Evolutionary conservation across 1,284 basidiomycete genomes (phyloP).

Genomic region (Boletus sp.): DNA sequence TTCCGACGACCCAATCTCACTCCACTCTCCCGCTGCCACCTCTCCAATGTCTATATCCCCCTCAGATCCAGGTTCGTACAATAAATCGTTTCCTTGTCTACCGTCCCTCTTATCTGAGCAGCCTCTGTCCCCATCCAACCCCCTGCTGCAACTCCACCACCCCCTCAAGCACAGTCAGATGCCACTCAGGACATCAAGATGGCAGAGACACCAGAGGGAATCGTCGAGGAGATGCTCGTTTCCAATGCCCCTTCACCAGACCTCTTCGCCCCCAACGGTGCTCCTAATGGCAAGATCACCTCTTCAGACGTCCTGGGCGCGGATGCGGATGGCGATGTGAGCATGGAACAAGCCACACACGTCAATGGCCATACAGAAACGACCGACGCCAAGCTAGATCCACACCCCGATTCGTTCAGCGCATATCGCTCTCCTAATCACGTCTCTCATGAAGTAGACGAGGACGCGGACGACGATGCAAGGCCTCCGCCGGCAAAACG

Average conservation of each 20-base stretch:
- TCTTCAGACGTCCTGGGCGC: constrained; percentile 23
- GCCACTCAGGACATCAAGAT: constrained; percentile 53
- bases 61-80: constrained; percentile 50
- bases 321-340: constrained; percentile 43
- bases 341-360: constrained; percentile 46
- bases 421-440: constrained; percentile 44
- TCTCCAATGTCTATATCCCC: constrained; percentile 44
- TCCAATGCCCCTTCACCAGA: constrained; percentile 19
- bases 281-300: constrained; percentile 17
- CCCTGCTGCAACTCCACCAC: constrained; percentile 47
- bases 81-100: constrained; percentile 13
- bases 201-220: constrained; percentile 35
- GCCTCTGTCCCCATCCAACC: constrained; percentile 46
- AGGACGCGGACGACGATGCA: constrained; percentile 49
- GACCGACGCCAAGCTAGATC: constrained; percentile 6
- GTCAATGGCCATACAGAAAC: constrained; percentile 37
- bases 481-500: constrained; percentile 72
- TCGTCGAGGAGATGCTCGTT: constrained; percentile 19
- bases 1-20: constrained; percentile 49
- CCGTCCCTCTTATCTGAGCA: constrained; percentile 35
- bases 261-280: background rate
- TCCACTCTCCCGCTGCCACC: constrained; percentile 31
- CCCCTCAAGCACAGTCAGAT: constrained; percentile 46
- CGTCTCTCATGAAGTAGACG: constrained; percentile 19
- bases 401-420: constrained; percentile 36